These are phyloP conservation scores for Candolleomyces eurysporus DNA, from an alignment of 768 basidiomycete genomes.

Conservation along the genomic window DNA sequence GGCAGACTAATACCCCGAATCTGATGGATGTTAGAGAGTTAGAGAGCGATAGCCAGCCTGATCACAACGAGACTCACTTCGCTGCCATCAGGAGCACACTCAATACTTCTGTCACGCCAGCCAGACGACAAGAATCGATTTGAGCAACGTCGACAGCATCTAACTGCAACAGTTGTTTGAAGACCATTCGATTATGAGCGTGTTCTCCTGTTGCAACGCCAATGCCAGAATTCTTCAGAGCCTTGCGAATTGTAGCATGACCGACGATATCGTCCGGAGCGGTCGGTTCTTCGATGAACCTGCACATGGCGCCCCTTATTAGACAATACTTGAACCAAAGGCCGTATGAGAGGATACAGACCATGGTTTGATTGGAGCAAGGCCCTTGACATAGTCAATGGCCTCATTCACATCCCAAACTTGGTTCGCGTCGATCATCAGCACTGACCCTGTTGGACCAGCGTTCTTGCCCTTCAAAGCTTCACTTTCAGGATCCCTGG, in stretches of 20 bases:
- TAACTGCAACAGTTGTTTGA: conserved; percentile 89
- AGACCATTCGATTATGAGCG: conserved; percentile 92
- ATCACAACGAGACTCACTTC: conserved; percentile 46
- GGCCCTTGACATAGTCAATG: conserved; percentile 82
- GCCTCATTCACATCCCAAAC: conserved; percentile 94
- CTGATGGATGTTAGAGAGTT: conserved; percentile 27
- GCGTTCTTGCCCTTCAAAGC: conserved; percentile 87
- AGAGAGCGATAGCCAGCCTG: not conserved
- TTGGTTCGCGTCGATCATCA: conserved; percentile 98
- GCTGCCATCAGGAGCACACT: conserved; percentile 88
- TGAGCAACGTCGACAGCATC: conserved; percentile 94
- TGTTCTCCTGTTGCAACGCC: conserved; percentile 95
- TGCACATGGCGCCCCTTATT: conserved; percentile 19
- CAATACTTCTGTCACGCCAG: conserved; percentile 92
- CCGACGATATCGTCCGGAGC: conserved; percentile 90
- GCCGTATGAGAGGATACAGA: conserved; percentile 24
- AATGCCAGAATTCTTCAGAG: conserved; percentile 74
- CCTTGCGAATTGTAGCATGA: conserved; percentile 77
- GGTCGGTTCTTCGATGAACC: conserved; percentile 94
- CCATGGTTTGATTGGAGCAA: conserved; percentile 87
- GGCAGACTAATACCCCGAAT: conserved; percentile 84
- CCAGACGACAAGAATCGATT: conserved; percentile 92
- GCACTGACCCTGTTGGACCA: conserved; percentile 87
- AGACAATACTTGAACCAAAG: not conserved
- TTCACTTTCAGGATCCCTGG: conserved; percentile 58